Base-by-base conservation (phyloP, 2,329 filamentous ascomycete genomes). In the Seiridium unicorne region DNA sequence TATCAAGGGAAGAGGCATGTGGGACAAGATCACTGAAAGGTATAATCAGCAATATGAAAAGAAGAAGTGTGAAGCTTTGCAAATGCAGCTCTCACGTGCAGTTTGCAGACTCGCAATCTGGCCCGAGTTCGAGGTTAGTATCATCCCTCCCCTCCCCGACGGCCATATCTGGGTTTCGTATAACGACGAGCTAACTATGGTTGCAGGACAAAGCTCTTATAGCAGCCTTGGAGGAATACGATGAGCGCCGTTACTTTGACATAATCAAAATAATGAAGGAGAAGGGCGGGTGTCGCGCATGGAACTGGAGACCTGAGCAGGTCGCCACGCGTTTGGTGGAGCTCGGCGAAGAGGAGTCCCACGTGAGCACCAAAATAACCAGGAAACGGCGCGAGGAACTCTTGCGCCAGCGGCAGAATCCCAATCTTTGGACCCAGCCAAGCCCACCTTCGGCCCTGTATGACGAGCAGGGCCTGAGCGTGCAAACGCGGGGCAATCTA, bases 1-100 rank as follows among this genome's bases (percentile, higher is more conserved):
- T 26, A 74, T 77, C 56, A 83, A 82, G 65, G 83, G 84, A 13
- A 82, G 83, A 63, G 81, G 83, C 40, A 86, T 86, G 82, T 86
- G 84, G 84, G 78, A 83, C 32, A 74, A 76, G 44, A 84, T 86
- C 60, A 76, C 78, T 54, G 68, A 67, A 4, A 77, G 80, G 59
- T 85, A 76, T 61, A 67, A 76, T 61, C 71, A 72, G 11, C 74
- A 73, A 5, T 66, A 60, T 46, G 59, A 64, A 13, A 66, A 67
- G 18, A 72, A 73, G 58, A 74, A 77, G 44, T 81, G 82, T 63
- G 80, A 83, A 54, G 77, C 78, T 55, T 74, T 86, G 4, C 84
- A 86, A 65, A 86, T 86, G 84, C 82, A 81, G 67, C 76, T 84
- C 46, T 79, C 79, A 10, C 77, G 84, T 5, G 78, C 78, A 3